Percentiles rank a stretch among this genome's conserved stretches.
These are phyloP conservation scores for Syzygium grande DNA, from an alignment of 345 rosid species.

Conservation along the genomic window DNA sequence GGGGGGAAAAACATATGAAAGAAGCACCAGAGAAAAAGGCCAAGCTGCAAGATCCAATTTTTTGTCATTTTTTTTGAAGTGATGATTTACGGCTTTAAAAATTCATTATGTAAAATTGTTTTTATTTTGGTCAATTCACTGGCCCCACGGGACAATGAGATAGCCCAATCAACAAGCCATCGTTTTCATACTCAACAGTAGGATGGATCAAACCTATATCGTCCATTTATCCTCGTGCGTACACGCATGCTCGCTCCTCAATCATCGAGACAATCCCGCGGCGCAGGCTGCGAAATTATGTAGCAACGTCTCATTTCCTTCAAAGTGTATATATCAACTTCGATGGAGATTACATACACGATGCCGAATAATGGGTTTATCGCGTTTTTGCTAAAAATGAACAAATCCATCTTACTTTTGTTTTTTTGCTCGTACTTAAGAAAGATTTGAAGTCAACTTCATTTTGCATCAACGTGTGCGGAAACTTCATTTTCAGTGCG, in stretches of 20 bases:
- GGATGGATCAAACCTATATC: not conserved
- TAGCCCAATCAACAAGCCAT: not conserved
- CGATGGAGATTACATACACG: not conserved
- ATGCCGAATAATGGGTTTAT: not conserved
- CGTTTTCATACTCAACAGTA: not conserved
- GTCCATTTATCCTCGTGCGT: not conserved
- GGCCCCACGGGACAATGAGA: not conserved
- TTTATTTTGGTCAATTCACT: not conserved
- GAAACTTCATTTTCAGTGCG: not conserved
- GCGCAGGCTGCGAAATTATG: accelerated
- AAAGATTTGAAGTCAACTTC: not conserved
- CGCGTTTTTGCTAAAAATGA: not conserved
- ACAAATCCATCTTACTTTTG: not conserved
- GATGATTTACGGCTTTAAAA: not conserved
- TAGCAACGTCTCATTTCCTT: not conserved
- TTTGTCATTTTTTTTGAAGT: not conserved
- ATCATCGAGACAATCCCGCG: not conserved
- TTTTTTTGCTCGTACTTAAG: not conserved
- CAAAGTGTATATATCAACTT: not conserved
- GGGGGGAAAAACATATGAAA: not conserved
- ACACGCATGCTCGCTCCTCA: not conserved
- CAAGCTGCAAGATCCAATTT: not conserved
- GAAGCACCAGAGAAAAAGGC: not conserved
- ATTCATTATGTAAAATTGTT: not conserved
- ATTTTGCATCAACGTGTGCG: not conserved